These are phyloP conservation scores for Didymella segeticola DNA, from an alignment of 2,329 filamentous ascomycete species.

Conservation along the genomic window DNA sequence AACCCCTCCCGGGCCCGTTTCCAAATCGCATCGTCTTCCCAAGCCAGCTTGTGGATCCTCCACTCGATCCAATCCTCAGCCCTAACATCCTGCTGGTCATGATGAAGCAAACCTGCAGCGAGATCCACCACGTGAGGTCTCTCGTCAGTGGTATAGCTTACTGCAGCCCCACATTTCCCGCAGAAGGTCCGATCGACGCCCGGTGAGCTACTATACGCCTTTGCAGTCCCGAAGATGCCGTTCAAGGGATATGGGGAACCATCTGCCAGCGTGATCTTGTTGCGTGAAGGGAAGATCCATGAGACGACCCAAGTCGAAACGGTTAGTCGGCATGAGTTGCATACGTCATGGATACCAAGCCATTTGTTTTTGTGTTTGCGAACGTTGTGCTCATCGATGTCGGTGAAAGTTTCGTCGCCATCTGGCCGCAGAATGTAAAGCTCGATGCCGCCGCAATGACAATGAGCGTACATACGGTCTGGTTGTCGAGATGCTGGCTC, in stretches of 20 bases:
- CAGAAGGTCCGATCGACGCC: conserved; percentile 69
- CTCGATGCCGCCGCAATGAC: conserved; percentile 62
- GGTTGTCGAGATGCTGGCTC: background rate
- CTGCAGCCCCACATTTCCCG: conserved; percentile 65
- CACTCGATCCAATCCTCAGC: conserved; percentile 69
- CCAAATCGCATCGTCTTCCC: conserved; percentile 14
- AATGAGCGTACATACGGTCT: conserved; percentile 52
- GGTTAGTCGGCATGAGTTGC: conserved; percentile 65
- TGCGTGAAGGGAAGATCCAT: conserved; percentile 74
- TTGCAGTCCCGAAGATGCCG: conserved; percentile 52
- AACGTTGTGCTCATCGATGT: conserved; percentile 11
- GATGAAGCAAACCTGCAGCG: conserved; percentile 65
- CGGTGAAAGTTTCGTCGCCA: conserved; percentile 46
- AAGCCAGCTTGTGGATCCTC: conserved; percentile 51
- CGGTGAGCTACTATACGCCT: conserved; percentile 61
- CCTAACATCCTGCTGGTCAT: conserved; percentile 53
- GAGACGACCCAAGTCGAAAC: conserved; percentile 69
- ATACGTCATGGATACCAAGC: conserved; percentile 57
- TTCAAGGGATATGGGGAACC: conserved; percentile 47
- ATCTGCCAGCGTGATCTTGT: conserved; percentile 55
- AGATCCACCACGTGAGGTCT: conserved; percentile 52
- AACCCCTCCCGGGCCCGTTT: conserved; percentile 8
- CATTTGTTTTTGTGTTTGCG: conserved; percentile 17
- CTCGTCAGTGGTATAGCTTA: conserved; percentile 66
- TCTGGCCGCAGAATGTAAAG: conserved; percentile 65